Evolutionary conservation across 2,329 filamentous ascomycete genomes (phyloP), one percentile per base, ranked within the genome.

Genomic region (Calycina herbarum): DNA sequence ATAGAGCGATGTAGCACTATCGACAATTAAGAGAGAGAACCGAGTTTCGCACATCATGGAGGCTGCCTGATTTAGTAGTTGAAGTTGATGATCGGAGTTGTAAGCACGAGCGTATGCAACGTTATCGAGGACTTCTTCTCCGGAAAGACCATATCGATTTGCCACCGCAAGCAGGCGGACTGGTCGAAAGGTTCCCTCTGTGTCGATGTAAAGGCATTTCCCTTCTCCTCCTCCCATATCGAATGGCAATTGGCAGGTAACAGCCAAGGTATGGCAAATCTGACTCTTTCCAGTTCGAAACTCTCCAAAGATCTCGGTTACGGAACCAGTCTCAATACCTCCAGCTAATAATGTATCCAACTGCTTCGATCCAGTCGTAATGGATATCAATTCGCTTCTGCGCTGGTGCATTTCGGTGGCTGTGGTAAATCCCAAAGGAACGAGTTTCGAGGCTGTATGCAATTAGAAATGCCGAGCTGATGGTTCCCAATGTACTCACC

Each of bases 11-110:
- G 95, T 99, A 15, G 96, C 96, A 64, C 93, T 97, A 79, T 99
- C 95, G 64, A 99, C 95, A 59, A 99, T 89, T 60, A 99, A 87
- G 8, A 99, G 85, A 2, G 95, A 98, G 78, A 99, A 99, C 3
- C 95, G 89, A 0, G 95, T 99, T 81, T 99, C 96, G 65, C 94
- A 97, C 96, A 99, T 99, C 95, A 99, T 99, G 68, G 93, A 89
- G 1, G 95, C 91, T 3, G 95, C 96, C 78, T 98, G 94, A 74
- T 95, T 95, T 68, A 99, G 87, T 7, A 99, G 85, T 77, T 97
- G 93, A 61, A 99, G 86, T 78, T 99, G 95, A 78, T 99, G 95
- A 71, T 99, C 95, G 0, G 94, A 98, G 78, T 99, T 99, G 82
- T 99, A 99, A 10, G 95, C 95, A 67, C 95, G 90, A 60, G 96